Evolutionary conservation across 805 yeast species (phyloP), one percentile per base, ranked within the genome.

Genomic region (Ogataea ramenticola): DNA sequence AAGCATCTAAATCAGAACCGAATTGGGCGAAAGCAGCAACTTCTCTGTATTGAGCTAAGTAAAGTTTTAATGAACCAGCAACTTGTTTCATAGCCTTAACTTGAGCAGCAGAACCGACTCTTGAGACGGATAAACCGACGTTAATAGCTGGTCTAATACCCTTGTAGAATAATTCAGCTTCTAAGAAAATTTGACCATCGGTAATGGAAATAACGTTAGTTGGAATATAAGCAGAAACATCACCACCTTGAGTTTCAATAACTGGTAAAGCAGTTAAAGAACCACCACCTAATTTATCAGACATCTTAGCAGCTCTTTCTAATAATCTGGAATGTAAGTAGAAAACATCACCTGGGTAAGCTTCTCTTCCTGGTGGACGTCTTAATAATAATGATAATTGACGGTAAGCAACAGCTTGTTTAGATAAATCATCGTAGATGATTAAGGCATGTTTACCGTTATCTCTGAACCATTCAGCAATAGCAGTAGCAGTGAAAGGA

Each of bases 401-500:
- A 82, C 98, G 95, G 88, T 91, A 91, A 60, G 98, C 98, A 70
- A 91, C 98, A 57, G 98, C 98, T 79, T 91, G 98, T 80, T 91
- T 91, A 67, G 98, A 91, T 77, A 91, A 82, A 75, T 91, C 98
- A 72, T 91, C 98, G 76, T 78, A 91, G 82, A 88, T 76, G 72
- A 91, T 93, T 76, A 91, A 78, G 62, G 98, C 95, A 75, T 93
- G 98, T 72, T 74, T 86, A 70, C 96, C 96, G 74, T 91, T 93
- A 81, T 93, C 99, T 82, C 99, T 88, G 95, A 93, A 93, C 99
- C 99, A 93, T 80, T 93, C 99, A 79, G 98, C 96, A 70, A 93
- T 90, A 66, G 99, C 96, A 71, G 96, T 85, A 59, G 90, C 99
- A 61, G 99, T 88, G 96, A 93, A 93, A 71, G 99, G 99, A 79